phyloP scores from a whole-genome alignment of 331 rosid genomes.

The Cydonia oblonga region DNA sequence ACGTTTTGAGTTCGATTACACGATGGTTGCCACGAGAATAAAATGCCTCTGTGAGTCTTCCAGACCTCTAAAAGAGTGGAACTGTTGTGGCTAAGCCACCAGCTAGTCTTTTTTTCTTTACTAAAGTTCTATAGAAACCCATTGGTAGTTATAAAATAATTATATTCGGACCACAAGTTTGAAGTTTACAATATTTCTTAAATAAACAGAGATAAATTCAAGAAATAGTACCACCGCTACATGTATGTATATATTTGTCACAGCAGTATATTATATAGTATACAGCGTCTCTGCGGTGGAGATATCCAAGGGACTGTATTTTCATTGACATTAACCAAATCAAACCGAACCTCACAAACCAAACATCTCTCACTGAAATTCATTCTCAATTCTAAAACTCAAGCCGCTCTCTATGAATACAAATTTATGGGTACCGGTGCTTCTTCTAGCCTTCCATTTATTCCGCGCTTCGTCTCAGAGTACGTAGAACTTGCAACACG shows the following conservation, averaged over 20 bases:
- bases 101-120: no score
- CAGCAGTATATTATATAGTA: no score
- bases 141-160: no score
- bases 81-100: no score
- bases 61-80: accelerated
- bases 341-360: neutral
- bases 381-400: neutral
- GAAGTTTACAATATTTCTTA: conserved; percentile 1
- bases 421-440: neutral
- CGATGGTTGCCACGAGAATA: no score
- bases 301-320: no score
- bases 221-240: neutral
- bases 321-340: neutral
- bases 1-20: no score
- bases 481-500: neutral
- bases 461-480: no score
- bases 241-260: no score
- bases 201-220: neutral
- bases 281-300: no score
- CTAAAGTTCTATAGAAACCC: no score
- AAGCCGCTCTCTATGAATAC: neutral
- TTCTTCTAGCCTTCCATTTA: neutral
- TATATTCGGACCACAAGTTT: neutral
- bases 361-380: neutral
- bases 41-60: no score